phyloP scores from a whole-genome alignment of 2,329 filamentous ascomycete genomes.

The Lizonia empirigonia region DNA sequence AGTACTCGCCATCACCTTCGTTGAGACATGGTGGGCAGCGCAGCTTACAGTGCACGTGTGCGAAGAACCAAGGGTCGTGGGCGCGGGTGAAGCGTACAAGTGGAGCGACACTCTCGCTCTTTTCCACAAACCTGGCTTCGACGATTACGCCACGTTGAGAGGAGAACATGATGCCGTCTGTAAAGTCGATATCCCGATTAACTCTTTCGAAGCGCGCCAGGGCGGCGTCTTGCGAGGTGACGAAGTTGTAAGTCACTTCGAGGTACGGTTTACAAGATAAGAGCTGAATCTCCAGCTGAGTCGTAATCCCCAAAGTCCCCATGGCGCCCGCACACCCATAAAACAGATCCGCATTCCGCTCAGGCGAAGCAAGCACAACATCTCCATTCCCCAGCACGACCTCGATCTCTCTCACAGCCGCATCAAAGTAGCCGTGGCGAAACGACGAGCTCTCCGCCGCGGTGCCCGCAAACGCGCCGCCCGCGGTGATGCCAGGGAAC shows the following conservation, averaged over 20 bases:
- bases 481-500: conserved; percentile 68
- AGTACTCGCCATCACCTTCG: neutral
- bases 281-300: conserved; percentile 61
- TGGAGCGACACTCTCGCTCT: neutral
- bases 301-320: conserved; percentile 64
- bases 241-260: conserved; percentile 64
- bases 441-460: conserved; percentile 69
- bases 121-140: conserved; percentile 4
- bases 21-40: neutral
- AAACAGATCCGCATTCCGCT: conserved; percentile 59
- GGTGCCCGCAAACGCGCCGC: conserved; percentile 67
- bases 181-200: conserved; percentile 9
- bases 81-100: conserved; percentile 10
- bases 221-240: conserved; percentile 51
- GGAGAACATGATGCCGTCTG: conserved; percentile 19
- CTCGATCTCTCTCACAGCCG: conserved; percentile 64
- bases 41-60: conserved; percentile 56
- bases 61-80: conserved; percentile 72
- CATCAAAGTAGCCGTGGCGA: conserved; percentile 67
- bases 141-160: conserved; percentile 16
- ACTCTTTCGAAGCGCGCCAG: neutral
- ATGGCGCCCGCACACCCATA: conserved; percentile 61
- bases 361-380: conserved; percentile 53
- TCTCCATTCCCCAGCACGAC: conserved; percentile 64
- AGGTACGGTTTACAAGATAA: conserved; percentile 60